Percentiles rank a stretch among this genome's conserved stretches.
Evolutionary conservation across 2,329 filamentous ascomycete species (phyloP).

Genomic region (Ophiostoma novo-ulmi): DNA sequence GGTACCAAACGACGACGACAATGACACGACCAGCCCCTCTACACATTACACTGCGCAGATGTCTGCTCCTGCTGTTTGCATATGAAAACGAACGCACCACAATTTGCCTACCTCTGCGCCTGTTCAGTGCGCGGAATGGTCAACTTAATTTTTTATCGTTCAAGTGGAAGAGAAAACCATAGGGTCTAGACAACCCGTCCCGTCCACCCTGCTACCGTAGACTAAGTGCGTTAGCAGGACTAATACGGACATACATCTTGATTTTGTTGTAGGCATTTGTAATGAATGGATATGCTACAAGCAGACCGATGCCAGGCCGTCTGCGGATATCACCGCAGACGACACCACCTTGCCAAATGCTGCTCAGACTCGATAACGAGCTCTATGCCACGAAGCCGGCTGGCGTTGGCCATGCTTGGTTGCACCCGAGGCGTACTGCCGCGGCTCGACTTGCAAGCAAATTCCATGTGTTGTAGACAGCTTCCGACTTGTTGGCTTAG

Average conservation of each 20-base stretch:
- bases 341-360: too few species aligned
- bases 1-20: background rate
- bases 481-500: too few species aligned
- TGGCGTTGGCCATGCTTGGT: too few species aligned
- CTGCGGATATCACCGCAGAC: too few species aligned
- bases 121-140: conserved; percentile 54
- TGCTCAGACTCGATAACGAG: too few species aligned
- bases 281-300: too few species aligned
- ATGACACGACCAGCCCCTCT: background rate
- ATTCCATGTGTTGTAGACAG: too few species aligned
- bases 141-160: conserved; percentile 55
- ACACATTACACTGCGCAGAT: background rate
- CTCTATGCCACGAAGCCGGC: too few species aligned
- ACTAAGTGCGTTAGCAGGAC: conserved; percentile 55
- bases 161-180: conserved; percentile 55
- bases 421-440: too few species aligned
- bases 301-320: too few species aligned
- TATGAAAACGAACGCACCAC: conserved; percentile 19
- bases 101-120: conserved; percentile 59
- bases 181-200: conserved; percentile 64
- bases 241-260: conserved; percentile 57
- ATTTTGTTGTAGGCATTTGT: conserved; percentile 2
- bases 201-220: conserved; percentile 60
- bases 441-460: too few species aligned
- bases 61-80: background rate